Evolutionary conservation across 192 early-diverging fungal species (phyloP).

Genomic region (Gaertneriomyces semiglobifer): DNA sequence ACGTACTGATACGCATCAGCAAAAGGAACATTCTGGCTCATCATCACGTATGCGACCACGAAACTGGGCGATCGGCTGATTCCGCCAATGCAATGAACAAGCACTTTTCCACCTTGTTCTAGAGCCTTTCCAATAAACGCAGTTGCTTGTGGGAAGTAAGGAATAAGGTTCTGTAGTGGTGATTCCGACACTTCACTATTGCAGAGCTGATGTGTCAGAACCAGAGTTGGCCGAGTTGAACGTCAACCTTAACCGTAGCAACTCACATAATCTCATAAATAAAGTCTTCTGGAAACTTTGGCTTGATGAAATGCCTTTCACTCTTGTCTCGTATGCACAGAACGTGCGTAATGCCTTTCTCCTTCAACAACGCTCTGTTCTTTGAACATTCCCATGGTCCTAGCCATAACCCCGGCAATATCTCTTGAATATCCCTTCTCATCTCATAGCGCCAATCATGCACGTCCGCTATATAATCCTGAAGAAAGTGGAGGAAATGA

Average conservation of each 20-base stretch:
- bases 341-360: slow-evolving; percentile 68
- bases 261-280: slow-evolving; percentile 61
- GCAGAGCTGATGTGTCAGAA: too few relatives aligned
- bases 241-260: neutral
- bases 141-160: slow-evolving; percentile 63
- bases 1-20: slow-evolving; percentile 74
- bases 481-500: neutral
- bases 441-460: slow-evolving; percentile 66
- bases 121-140: slow-evolving; percentile 51
- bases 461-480: slow-evolving; percentile 14
- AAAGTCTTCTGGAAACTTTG: slow-evolving; percentile 52
- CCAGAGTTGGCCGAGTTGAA: too few relatives aligned
- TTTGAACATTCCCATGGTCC: slow-evolving; percentile 75
- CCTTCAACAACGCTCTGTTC: slow-evolving; percentile 53
- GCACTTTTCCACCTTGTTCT: slow-evolving; percentile 31
- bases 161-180: slow-evolving; percentile 79
- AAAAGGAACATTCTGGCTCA: slow-evolving; percentile 61
- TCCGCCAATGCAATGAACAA: slow-evolving; percentile 62
- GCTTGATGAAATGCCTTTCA: slow-evolving; percentile 62
- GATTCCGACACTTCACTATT: slow-evolving; percentile 70
- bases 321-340: slow-evolving; percentile 70
- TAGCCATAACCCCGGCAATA: slow-evolving; percentile 65
- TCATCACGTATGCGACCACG: slow-evolving; percentile 89
- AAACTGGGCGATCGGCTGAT: slow-evolving; percentile 82
- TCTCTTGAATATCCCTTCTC: slow-evolving; percentile 78